Base-by-base conservation (phyloP, 257 asterid genomes). In the Scutellaria minor region DNA sequence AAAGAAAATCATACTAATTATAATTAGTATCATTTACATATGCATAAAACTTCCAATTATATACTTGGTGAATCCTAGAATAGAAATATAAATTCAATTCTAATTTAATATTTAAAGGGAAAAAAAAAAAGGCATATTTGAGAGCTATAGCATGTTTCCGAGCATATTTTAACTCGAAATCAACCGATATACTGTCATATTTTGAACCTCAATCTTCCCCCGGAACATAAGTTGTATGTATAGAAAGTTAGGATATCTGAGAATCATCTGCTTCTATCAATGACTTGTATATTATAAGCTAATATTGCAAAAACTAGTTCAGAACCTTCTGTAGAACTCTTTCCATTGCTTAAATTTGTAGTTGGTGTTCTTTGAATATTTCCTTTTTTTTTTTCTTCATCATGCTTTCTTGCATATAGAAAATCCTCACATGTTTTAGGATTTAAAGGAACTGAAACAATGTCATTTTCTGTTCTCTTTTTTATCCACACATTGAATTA, bases 51-150 rank as follows among this genome's bases (percentile, higher is more conserved):
- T 52, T 58, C 44, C 73, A 50, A 47, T 58, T 40, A 47, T 39
- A n/a, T 60, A n/a, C 57, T 66, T 60, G 27, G 7, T 20, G 47
- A 75, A 54, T 71, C 57, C 50, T 54, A 63, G 58, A 67, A 58
- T 20, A 9, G 46, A 52, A 37, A 13, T 31, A 41, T 40, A 41
- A 22, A 24, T 35, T 41, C 39, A 67, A 58, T 27, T 55, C 22
- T 8, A 73, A 14, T 48, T 68, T 64, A 22, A 20, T 20, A 10
- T 14, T 62, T 18, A 55, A 69, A 24, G 15, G 12, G 37, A 2
- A 31, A 31, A 31, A 18, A 18, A 31, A 31, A 4, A 0, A 4
- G 37, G 37, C 37, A 31, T 31, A 31, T 31, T 31, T 31, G 37
- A 31, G 37, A 31, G 3, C 37, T 7, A 40, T 12, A 55, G 66